Conservation (phyloP, 768 basidiomycete genomes). For the Suillus subalutaceus region DNA sequence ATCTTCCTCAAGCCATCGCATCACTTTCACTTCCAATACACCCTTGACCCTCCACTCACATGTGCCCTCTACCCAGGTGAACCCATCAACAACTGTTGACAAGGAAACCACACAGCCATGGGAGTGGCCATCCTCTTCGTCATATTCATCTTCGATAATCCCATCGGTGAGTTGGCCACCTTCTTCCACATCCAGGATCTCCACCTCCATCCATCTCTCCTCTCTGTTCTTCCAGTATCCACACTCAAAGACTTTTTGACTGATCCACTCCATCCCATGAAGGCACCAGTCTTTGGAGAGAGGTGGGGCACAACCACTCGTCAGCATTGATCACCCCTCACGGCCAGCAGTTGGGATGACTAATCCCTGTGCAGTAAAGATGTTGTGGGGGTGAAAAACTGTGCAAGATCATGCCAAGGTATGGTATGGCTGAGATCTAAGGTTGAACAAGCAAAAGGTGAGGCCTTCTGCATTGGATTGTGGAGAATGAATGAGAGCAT, state of each 20-base stretch:
- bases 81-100: too few relatives aligned
- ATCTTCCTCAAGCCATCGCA: too few relatives aligned
- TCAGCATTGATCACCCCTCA: slow-evolving; percentile 68
- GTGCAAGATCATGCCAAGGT: too few relatives aligned
- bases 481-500: slow-evolving; percentile 52
- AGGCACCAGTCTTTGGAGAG: slow-evolving; percentile 95
- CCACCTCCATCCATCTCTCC: slow-evolving; percentile 69
- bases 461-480: slow-evolving; percentile 60
- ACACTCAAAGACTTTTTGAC: slow-evolving; percentile 84
- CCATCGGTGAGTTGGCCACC: slow-evolving; percentile 66
- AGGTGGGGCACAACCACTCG: slow-evolving; percentile 67
- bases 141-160: slow-evolving; percentile 78
- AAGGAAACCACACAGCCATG: slow-evolving; percentile 32
- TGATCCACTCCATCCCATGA: slow-evolving; percentile 88
- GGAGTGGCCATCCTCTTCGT: slow-evolving; percentile 44
- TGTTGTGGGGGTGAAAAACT: too few relatives aligned
- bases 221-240: slow-evolving; percentile 36
- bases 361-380: too few relatives aligned
- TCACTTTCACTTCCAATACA: too few relatives aligned
- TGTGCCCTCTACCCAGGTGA: too few relatives aligned
- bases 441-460: slow-evolving; percentile 53
- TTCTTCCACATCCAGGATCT: slow-evolving; percentile 71
- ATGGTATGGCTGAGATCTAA: too few relatives aligned
- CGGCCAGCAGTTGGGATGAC: slow-evolving; percentile 25
- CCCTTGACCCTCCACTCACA: too few relatives aligned